Conservation (phyloP, 352 stramenopile species). For the Phytophthora pinifolia region DNA sequence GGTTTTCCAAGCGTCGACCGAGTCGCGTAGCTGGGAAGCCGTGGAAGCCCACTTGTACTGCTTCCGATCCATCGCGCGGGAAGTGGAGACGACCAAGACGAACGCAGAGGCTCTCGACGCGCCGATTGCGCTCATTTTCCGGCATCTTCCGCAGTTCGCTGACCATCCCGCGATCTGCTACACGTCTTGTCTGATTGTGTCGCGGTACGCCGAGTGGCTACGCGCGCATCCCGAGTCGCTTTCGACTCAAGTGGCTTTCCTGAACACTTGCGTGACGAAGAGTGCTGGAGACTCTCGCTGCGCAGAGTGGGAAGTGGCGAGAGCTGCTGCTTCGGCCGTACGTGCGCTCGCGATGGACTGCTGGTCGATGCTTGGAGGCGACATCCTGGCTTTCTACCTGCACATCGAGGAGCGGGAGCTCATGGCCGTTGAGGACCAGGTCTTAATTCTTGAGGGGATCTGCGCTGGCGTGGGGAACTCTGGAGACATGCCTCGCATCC, state of each 20-base stretch:
- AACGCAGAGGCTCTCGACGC: constrained; percentile 29
- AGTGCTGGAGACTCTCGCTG: constrained; percentile 49
- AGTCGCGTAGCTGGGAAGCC: constrained; percentile 65
- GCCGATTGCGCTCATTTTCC: constrained; percentile 73
- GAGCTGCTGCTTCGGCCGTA: constrained; percentile 69
- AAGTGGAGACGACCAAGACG: constrained; percentile 57
- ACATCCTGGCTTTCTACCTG: constrained; percentile 79
- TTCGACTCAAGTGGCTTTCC: constrained; percentile 57
- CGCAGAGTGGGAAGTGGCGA: constrained; percentile 73
- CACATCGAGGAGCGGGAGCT: constrained; percentile 69
- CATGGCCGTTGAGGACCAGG: constrained; percentile 78
- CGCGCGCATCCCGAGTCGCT: constrained; percentile 48
- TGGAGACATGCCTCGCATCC: constrained; percentile 43
- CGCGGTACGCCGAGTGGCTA: constrained; percentile 81
- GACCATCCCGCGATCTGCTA: constrained; percentile 83
- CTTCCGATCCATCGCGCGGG: constrained; percentile 79
- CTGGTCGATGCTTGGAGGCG: constrained; percentile 61
- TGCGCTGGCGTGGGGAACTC: constrained; percentile 57
- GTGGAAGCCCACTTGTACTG: constrained; percentile 85
- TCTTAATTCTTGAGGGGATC: constrained; percentile 83
- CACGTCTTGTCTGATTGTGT: constrained; percentile 83
- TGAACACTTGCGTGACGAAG: constrained; percentile 70
- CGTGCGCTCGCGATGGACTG: constrained; percentile 78
- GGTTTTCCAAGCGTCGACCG: constrained; percentile 55
- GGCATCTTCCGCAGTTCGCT: constrained; percentile 71